Conservation (phyloP, 2,329 filamentous ascomycete species). For the Fusarium mangiferae region DNA sequence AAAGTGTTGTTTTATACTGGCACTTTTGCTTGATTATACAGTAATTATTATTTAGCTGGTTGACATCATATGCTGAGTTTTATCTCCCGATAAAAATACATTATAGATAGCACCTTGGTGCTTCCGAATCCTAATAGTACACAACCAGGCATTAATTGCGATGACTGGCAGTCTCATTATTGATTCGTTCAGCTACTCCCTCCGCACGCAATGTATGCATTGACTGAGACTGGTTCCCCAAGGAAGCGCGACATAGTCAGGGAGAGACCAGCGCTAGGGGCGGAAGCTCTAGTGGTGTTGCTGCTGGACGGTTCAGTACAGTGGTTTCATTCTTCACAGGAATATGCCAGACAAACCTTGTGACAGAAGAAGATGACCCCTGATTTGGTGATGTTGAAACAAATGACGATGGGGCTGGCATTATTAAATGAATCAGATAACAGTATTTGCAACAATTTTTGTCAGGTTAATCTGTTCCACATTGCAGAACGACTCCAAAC, state of each 20-base stretch:
- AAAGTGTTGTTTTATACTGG: background rate
- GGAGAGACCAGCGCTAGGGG: background rate
- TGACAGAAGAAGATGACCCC: background rate
- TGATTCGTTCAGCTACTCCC: background rate
- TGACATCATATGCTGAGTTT: background rate
- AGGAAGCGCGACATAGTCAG: conserved; percentile 1
- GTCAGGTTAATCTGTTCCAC: background rate
- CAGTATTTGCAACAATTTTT: background rate
- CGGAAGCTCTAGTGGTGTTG: background rate
- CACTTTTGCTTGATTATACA: background rate
- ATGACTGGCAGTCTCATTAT: background rate
- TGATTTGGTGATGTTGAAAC: background rate
- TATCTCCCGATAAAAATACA: background rate
- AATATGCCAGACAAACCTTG: background rate
- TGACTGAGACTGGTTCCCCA: background rate
- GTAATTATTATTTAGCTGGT: background rate
- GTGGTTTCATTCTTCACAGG: background rate
- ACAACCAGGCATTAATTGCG: background rate
- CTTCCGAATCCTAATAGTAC: background rate
- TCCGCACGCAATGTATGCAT: background rate
- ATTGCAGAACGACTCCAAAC: background rate
- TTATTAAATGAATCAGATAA: background rate
- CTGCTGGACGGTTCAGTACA: background rate
- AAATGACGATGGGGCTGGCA: background rate
- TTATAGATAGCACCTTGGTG: background rate